Evolutionary conservation across 768 basidiomycete genomes (phyloP).

Genomic region (Boletellus ananiceps): DNA sequence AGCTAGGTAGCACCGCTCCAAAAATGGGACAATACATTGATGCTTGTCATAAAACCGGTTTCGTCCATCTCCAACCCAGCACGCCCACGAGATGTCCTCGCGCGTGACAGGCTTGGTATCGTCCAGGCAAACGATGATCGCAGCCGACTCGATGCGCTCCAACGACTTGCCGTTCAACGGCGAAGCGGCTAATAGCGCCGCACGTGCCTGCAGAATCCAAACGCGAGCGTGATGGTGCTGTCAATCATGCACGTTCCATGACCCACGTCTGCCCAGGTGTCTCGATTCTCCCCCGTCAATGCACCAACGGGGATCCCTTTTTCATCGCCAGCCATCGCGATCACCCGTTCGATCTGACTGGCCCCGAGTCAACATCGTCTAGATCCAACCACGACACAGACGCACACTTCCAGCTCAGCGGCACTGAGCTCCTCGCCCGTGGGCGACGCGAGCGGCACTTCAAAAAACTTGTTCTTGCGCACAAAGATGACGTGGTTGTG

Average conservation of each 20-base stretch:
- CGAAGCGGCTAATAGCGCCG: constrained; percentile 59
- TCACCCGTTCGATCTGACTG: constrained; percentile 67
- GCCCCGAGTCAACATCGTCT: background rate
- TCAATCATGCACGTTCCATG: constrained; percentile 26
- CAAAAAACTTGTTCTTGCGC: constrained; percentile 87
- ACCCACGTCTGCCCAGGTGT: constrained; percentile 84
- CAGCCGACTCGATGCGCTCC: constrained; percentile 82
- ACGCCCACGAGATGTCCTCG: constrained; percentile 74
- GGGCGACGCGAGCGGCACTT: constrained; percentile 63
- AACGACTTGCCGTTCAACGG: constrained; percentile 62
- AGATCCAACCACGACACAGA: background rate
- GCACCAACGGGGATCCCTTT: constrained; percentile 62
- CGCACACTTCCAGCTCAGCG: constrained; percentile 74
- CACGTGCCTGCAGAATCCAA: constrained; percentile 40
- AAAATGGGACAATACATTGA: constrained; percentile 52
- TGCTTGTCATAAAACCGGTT: constrained; percentile 98
- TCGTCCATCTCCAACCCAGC: constrained; percentile 86
- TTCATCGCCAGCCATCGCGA: constrained; percentile 52
- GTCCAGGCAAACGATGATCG: constrained; percentile 84
- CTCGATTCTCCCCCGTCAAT: constrained; percentile 85
- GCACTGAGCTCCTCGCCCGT: constrained; percentile 70
- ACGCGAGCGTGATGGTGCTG: background rate
- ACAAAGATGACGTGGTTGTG: constrained; percentile 90
- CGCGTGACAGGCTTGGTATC: constrained; percentile 76
- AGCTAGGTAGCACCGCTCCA: background rate